Evolutionary conservation across 495 filamentous ascomycete genomes (phyloP), one percentile per base, ranked within the genome.

Genomic region (Aspergillus ostianus): DNA sequence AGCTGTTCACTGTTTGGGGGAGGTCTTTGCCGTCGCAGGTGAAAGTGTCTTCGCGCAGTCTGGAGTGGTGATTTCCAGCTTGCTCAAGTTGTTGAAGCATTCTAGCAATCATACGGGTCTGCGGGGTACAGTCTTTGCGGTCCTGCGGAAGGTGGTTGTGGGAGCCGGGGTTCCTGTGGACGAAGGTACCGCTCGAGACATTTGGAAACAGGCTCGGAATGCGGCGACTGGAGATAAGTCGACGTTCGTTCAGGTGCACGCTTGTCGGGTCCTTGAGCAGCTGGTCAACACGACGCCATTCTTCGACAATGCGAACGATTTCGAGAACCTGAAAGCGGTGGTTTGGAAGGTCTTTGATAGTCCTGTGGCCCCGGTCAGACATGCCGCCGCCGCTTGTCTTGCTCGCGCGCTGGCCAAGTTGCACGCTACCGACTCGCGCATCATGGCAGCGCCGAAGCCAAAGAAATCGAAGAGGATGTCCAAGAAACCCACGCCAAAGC

Each of bases 41-140:
- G 93, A 97, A 70, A 97, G 94, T 73, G 94, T 92, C 19, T 91
- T 96, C 72, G 87, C 88, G 61, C 79, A 95, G 65, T 89, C 93
- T 58, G 86, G 85, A 53, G 71, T 96, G 58, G 86, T 84, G 3
- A 90, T 85, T 51, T 82, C 86, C 2, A 81, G 84, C 26, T 73
- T 93, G 47, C 65, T 97, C 53, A 92, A 93, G 71, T 75, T 93
- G 0, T 69, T 96, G 56, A 99, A 97, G 72, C 73, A 84, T 27
- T 84, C 91, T 1, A 86, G 87, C 67, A 90, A 81, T 65, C 86
- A 96, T 80, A 88, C 90, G 6, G 93, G 92, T 0, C 76, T 95
- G 26, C 85, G 92, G 44, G 90, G 88, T n/a, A 84, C 90, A 10
- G 82, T 94, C n/a, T 93, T 92, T 70, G 84, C 81, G 53, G 84